Evolutionary conservation across 192 early-diverging fungal genomes (phyloP).

Genomic region (Phlyctochytrium arcticum): DNA sequence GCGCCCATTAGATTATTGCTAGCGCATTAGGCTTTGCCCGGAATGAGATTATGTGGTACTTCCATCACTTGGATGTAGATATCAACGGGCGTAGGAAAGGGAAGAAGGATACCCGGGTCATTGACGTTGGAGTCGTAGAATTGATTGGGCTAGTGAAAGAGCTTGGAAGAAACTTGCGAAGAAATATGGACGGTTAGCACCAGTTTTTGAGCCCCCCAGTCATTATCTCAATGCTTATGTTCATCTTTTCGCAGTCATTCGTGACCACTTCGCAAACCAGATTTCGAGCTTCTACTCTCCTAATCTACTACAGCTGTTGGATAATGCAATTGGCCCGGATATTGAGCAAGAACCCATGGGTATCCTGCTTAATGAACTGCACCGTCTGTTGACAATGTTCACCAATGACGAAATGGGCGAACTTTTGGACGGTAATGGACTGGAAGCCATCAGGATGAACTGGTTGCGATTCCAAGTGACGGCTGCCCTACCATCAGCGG

Average conservation of each 20-base stretch:
- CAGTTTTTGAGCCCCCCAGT: neutral
- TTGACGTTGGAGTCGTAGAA: conserved; percentile 24
- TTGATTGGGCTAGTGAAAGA: conserved; percentile 30
- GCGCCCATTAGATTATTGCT: neutral
- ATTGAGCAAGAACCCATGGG: conserved; percentile 4
- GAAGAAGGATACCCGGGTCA: conserved; percentile 17
- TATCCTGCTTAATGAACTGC: conserved; percentile 12
- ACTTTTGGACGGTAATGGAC: conserved; percentile 8
- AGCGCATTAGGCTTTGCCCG: conserved; percentile 22
- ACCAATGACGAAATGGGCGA: conserved; percentile 11
- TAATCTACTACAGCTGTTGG: conserved; percentile 9
- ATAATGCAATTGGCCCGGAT: conserved; percentile 6
- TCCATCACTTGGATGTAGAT: conserved; percentile 31
- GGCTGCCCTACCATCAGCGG: conserved; percentile 8
- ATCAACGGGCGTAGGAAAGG: neutral
- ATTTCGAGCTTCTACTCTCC: conserved; percentile 18
- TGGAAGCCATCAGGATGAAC: conserved; percentile 23
- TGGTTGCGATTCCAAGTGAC: conserved; percentile 29
- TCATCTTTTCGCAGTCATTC: conserved; percentile 5
- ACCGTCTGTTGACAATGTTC: conserved; percentile 7
- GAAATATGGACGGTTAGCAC: conserved; percentile 8
- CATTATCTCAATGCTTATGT: neutral
- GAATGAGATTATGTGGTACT: conserved; percentile 36
- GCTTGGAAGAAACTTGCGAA: neutral
- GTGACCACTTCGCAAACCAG: conserved; percentile 15